These are phyloP conservation scores for Phytophthora litchii DNA, from an alignment of 352 stramenopile species.

Conservation along the genomic window DNA sequence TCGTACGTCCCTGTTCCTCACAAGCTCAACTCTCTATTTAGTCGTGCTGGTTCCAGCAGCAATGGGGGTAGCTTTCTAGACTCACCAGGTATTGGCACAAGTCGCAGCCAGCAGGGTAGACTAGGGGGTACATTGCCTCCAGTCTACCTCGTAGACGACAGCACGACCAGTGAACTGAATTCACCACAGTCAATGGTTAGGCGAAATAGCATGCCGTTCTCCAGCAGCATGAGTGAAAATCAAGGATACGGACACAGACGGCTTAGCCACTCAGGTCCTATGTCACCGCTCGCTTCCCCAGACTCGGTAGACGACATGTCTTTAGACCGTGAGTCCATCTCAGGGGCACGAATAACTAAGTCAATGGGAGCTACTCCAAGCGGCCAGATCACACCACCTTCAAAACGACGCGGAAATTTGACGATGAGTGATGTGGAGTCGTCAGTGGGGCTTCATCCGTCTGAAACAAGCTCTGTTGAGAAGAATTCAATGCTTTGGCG, in stretches of 20 bases:
- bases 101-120: constrained; percentile 13
- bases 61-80: constrained; percentile 22
- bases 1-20: constrained; percentile 81
- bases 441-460: constrained; percentile 52
- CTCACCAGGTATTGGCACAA: constrained; percentile 11
- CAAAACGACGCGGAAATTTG: constrained; percentile 27
- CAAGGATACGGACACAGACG: constrained; percentile 19
- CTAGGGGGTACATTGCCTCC: constrained; percentile 51
- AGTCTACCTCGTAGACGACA: constrained; percentile 87
- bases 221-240: constrained; percentile 44
- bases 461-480: constrained; percentile 56
- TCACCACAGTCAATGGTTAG: constrained; percentile 37
- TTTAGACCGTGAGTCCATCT: constrained; percentile 24
- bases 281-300: constrained; percentile 37
- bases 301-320: constrained; percentile 33
- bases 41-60: constrained; percentile 19
- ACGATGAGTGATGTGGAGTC: constrained; percentile 60
- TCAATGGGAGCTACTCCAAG: constrained; percentile 30
- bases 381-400: constrained; percentile 34
- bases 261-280: constrained; percentile 26
- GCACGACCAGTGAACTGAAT: constrained; percentile 49
- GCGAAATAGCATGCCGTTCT: constrained; percentile 30
- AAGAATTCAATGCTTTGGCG: constrained; percentile 74
- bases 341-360: constrained; percentile 13
- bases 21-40: constrained; percentile 72